Evolutionary conservation across 176 grass and related monocot genomes (phyloP).

Genomic region (Chrysopogon serrulatus): DNA sequence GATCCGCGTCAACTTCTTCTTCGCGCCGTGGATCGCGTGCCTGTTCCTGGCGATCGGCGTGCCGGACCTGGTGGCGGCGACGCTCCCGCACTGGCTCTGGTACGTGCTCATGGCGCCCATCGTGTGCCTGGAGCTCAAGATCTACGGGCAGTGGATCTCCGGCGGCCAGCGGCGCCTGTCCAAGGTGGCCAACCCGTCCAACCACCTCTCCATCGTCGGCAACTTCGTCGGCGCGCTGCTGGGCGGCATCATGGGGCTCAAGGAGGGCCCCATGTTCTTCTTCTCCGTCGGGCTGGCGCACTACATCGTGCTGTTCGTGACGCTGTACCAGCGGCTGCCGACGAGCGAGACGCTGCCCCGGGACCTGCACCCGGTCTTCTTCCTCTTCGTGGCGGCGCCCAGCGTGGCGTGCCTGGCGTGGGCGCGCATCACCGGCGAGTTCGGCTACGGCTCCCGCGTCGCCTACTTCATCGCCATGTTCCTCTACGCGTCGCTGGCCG

Average conservation of each 20-base stretch:
- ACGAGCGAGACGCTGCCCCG: slow-evolving; percentile 85
- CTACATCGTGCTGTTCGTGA: slow-evolving; percentile 88
- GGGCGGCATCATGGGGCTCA: slow-evolving; percentile 70
- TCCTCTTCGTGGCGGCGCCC: slow-evolving; percentile 88
- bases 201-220: slow-evolving; percentile 81
- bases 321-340: slow-evolving; percentile 94
- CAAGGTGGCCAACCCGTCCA: slow-evolving; percentile 83
- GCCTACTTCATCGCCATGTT: slow-evolving; percentile 85
- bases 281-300: slow-evolving; percentile 85
- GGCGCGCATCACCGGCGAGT: slow-evolving; percentile 72
- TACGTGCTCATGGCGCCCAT: slow-evolving; percentile 88
- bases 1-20: slow-evolving; percentile 96
- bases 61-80: slow-evolving; percentile 29
- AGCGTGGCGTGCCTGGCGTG: slow-evolving; percentile 82
- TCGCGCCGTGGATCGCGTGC: slow-evolving; percentile 93
- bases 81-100: slow-evolving; percentile 54
- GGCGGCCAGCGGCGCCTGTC: slow-evolving; percentile 79
- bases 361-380: slow-evolving; percentile 94
- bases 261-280: slow-evolving; percentile 85
- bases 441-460: slow-evolving; percentile 58
- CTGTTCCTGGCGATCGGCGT: slow-evolving; percentile 82
- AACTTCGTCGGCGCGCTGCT: slow-evolving; percentile 95
- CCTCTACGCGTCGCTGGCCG: slow-evolving; percentile 81
- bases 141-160: slow-evolving; percentile 97
- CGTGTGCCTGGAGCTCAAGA: slow-evolving; percentile 84